Evolutionary conservation across 306 rosid species (phyloP), one percentile per base, ranked within the genome.

Genomic region (Alnus glutinosa): DNA sequence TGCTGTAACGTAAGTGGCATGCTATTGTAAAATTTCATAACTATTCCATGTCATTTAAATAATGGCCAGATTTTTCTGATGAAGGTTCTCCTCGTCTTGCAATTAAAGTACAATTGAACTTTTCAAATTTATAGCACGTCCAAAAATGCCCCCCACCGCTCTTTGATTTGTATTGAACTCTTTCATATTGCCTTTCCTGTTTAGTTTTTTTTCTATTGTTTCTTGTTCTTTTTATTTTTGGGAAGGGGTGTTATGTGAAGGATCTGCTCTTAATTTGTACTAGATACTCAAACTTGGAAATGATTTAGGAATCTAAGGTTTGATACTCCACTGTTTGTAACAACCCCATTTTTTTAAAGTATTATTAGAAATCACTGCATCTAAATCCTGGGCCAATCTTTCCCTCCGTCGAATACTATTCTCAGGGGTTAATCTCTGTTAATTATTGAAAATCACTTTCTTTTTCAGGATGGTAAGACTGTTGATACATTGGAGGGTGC

Each of bases 401-500:
- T 75, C 11, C 48, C 48, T 16, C 39, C 30, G 1, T 18, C 23
- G 9, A 64, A 14, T 16, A 67, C 5, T 39, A 15, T 39, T 67
- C 30, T 67, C 18, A 23, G 1, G 15, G 72, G 15, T 39, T 16
- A 67, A 39, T 39, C 50, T 12, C 1, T 28, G 32, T 11, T 71
- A 3, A 10, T 47, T 67, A 75, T 73, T 54, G 10, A 68, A 78
- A 57, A 78, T 63, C 9, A 62, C 84, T 58, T 71, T 55, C 32
- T 77, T 52, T 75, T 49, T 80, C 89, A 95, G 99, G 90, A 88
- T 88, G 98, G 99, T 70, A 90, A 93, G 84, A 85, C 89, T 74
- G 74, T 86, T 52, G 93, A 92, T 87, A 85, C 93, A 74, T 86
- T 95, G 85, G 99, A 95, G 89, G 99, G 98, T 58, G 98, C 99